These are phyloP conservation scores for Termitomyces sp. DNA, from an alignment of 768 basidiomycete species.

Conservation along the genomic window DNA sequence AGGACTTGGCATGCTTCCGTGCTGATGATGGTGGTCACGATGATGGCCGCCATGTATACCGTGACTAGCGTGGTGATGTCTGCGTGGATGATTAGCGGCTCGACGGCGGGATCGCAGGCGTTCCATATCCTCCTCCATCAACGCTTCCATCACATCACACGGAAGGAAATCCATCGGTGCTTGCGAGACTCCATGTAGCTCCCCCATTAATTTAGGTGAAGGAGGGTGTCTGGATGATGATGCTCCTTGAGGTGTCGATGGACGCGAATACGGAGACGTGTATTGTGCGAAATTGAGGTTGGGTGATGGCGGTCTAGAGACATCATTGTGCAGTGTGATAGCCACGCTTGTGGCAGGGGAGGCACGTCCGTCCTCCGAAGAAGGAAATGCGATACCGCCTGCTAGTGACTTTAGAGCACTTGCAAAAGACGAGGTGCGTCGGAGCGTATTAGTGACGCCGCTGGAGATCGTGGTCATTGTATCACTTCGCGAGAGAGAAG, in stretches of 20 bases:
- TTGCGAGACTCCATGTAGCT: slow-evolving; percentile 24
- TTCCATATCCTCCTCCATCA: slow-evolving; percentile 95
- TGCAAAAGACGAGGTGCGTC: slow-evolving; percentile 78
- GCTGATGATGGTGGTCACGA: slow-evolving; percentile 19
- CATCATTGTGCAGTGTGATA: slow-evolving; percentile 25
- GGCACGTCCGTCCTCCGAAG: slow-evolving; percentile 45
- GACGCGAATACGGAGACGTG: slow-evolving; percentile 65
- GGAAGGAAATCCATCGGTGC: slow-evolving; percentile 53
- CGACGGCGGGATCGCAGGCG: slow-evolving; percentile 69
- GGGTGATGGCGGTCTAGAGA: slow-evolving; percentile 72
- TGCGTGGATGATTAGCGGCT: slow-evolving; percentile 31
- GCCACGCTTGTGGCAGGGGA: slow-evolving; percentile 24
- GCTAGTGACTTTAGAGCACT: slow-evolving; percentile 67
- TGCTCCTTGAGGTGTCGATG: slow-evolving; percentile 33
- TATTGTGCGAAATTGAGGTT: slow-evolving; percentile 76
- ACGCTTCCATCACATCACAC: slow-evolving; percentile 77
- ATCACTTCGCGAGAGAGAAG: slow-evolving; percentile 50
- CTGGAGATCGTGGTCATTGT: slow-evolving; percentile 58
- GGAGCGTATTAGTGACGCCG: slow-evolving; percentile 61
- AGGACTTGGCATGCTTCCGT: slow-evolving; percentile 55
- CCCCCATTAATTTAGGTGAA: slow-evolving; percentile 20
- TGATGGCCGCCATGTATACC: background rate
- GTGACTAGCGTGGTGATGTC: slow-evolving; percentile 27
- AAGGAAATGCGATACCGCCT: slow-evolving; percentile 67
- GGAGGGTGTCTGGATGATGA: slow-evolving; percentile 15